Evolutionary conservation across 371 early-diverging fungal genomes (phyloP).

Genomic region (Apophysomyces ossiformis): DNA sequence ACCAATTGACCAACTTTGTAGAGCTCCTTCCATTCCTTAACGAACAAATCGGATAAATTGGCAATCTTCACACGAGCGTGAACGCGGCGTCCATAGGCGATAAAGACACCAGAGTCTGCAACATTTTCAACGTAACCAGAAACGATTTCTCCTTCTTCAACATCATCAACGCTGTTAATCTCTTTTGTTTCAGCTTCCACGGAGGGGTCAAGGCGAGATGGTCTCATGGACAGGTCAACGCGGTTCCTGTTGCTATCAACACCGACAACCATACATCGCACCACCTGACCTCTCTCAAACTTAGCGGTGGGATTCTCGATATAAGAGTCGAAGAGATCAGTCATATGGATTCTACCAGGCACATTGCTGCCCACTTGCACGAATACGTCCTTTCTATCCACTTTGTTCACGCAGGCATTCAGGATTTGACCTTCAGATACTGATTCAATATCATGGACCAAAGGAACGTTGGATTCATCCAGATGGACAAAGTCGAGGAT

Average conservation of each 20-base stretch:
- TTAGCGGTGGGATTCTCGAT: conserved; percentile 52
- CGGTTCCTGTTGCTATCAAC: conserved; percentile 55
- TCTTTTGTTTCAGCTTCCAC: conserved; percentile 38
- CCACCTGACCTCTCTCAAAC: conserved; percentile 52
- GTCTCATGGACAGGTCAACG: conserved; percentile 69
- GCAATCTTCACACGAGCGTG: conserved; percentile 85
- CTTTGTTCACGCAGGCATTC: conserved; percentile 55
- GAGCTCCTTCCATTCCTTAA: conserved; percentile 79
- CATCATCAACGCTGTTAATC: conserved; percentile 51
- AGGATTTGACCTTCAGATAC: conserved; percentile 56
- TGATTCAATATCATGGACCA: conserved; percentile 45
- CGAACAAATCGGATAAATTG: conserved; percentile 84
- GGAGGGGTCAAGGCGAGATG: conserved; percentile 54
- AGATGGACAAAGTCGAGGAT: conserved; percentile 34
- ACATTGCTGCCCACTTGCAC: conserved; percentile 57
- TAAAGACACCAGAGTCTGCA: conserved; percentile 76
- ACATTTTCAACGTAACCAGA: conserved; percentile 78
- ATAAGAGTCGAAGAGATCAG: conserved; percentile 66
- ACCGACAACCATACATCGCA: conserved; percentile 56
- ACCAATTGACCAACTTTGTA: conserved; percentile 81
- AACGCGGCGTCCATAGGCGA: conserved; percentile 66
- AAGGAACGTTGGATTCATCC: conserved; percentile 35
- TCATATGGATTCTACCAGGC: conserved; percentile 63
- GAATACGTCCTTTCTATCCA: conserved; percentile 47
- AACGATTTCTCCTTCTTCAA: conserved; percentile 61